These are phyloP conservation scores for Metschnikowia santaceciliae DNA, from an alignment of 805 yeast species.

Conservation along the genomic window DNA sequence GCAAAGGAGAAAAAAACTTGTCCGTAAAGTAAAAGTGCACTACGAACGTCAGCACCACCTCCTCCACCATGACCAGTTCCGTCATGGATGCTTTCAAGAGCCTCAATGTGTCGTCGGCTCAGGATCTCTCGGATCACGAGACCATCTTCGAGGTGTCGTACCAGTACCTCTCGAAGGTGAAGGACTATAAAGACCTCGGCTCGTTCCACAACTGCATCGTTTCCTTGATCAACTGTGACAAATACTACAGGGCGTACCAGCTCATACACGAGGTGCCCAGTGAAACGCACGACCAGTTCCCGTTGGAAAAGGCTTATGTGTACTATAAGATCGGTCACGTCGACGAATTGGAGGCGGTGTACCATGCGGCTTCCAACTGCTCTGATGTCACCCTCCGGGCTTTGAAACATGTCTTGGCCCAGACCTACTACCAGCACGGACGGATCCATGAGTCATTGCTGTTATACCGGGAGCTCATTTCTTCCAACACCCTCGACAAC, in stretches of 20 bases:
- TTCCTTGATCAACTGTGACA: constrained; percentile 58
- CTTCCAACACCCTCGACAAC: constrained; percentile 39
- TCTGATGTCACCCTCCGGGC: constrained; percentile 27
- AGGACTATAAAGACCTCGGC: constrained; percentile 31
- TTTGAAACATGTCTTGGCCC: constrained; percentile 50
- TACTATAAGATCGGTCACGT: constrained; percentile 54
- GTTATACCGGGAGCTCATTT: constrained; percentile 42
- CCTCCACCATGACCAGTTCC: constrained; percentile 32
- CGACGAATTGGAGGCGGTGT: constrained; percentile 20
- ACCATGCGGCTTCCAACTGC: constrained; percentile 3
- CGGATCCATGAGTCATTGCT: constrained; percentile 38
- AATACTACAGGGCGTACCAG: constrained; percentile 46
- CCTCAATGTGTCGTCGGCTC: constrained; percentile 29
- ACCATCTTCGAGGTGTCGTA: constrained; percentile 36
- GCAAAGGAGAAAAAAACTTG: constrained; percentile 7
- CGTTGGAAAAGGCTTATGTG: constrained; percentile 55
- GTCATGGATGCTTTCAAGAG: constrained; percentile 40
- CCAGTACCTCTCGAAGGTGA: constrained; percentile 37
- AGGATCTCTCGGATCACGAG: constrained; percentile 30
- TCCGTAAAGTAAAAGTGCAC: neutral
- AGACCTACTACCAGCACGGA: constrained; percentile 49
- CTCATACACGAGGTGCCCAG: constrained; percentile 38
- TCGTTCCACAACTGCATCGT: constrained; percentile 45
- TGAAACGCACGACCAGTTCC: constrained; percentile 31
- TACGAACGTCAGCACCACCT: neutral